Percentiles rank a stretch among this genome's conserved stretches.
These are phyloP conservation scores for Colletotrichum tamarilloi DNA, from an alignment of 2,329 filamentous ascomycete genomes.

Conservation along the genomic window DNA sequence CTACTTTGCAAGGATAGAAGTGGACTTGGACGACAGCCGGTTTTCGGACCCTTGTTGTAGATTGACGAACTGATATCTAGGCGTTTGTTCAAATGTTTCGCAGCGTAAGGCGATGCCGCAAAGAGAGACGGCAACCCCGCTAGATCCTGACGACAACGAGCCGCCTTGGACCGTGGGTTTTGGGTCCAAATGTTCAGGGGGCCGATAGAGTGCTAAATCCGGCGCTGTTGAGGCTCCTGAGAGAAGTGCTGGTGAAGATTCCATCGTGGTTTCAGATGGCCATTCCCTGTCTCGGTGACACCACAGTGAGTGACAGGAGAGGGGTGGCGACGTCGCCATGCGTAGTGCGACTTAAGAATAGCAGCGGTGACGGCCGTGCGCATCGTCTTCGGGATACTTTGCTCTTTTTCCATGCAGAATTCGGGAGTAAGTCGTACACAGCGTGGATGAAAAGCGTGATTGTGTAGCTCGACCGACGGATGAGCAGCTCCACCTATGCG, in stretches of 20 bases:
- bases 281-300: conserved; percentile 45
- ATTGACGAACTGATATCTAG: conserved; percentile 6
- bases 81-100: conserved; percentile 25
- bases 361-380: conserved; percentile 44
- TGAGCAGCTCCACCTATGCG: conserved; percentile 12
- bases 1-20: background rate
- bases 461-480: conserved; percentile 31
- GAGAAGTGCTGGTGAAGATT: conserved; percentile 30
- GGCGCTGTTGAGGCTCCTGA: background rate
- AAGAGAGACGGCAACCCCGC: conserved; percentile 14
- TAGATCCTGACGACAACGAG: conserved; percentile 16
- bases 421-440: conserved; percentile 43
- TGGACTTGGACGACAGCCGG: background rate
- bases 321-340: conserved; percentile 35
- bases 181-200: background rate
- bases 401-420: conserved; percentile 44
- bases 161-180: background rate
- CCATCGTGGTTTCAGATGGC: conserved; percentile 45
- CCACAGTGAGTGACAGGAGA: conserved; percentile 47
- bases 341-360: conserved; percentile 40
- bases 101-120: background rate
- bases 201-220: conserved; percentile 13
- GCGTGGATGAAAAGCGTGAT: conserved; percentile 43
- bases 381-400: conserved; percentile 48
- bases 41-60: conserved; percentile 8